A percentile compares a stretch with the other conserved stretches of the same genome.
These are phyloP conservation scores for Phytophthora hibernalis DNA, from an alignment of 352 stramenopile species.

Conservation along the genomic window DNA sequence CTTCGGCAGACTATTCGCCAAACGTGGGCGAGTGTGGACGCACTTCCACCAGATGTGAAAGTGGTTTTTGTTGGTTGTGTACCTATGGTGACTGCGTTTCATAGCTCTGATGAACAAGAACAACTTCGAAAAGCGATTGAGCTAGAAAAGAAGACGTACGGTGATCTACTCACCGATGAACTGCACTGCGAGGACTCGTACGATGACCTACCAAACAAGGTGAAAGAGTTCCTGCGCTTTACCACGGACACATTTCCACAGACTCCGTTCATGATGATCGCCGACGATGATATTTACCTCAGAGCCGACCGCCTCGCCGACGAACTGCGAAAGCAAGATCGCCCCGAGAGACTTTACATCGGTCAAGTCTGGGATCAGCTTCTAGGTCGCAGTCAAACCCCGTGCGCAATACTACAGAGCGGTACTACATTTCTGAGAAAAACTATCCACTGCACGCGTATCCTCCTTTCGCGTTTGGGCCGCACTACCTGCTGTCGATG, in stretches of 20 bases:
- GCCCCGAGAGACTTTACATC: slow-evolving; percentile 12
- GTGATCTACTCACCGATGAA: slow-evolving; percentile 51
- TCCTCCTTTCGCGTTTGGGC: slow-evolving; percentile 51
- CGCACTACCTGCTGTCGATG: slow-evolving; percentile 60
- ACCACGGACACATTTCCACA: slow-evolving; percentile 1
- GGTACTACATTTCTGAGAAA: slow-evolving; percentile 47
- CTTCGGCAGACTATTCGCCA: slow-evolving; percentile 45
- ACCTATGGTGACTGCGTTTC: not conserved
- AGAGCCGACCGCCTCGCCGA: slow-evolving; percentile 24
- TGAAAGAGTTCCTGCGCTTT: slow-evolving; percentile 58
- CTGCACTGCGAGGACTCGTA: slow-evolving; percentile 61
- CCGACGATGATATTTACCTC: slow-evolving; percentile 63
- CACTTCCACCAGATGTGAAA: slow-evolving; percentile 25
- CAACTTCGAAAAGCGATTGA: slow-evolving; percentile 22
- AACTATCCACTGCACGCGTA: slow-evolving; percentile 39
- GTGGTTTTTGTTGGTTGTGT: slow-evolving; percentile 53
- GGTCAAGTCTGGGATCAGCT: slow-evolving; percentile 22
- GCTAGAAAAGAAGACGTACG: slow-evolving; percentile 40
- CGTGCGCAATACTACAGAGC: slow-evolving; percentile 25
- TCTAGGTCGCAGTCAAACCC: slow-evolving; percentile 21
- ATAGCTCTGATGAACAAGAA: not conserved
- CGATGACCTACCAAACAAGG: slow-evolving; percentile 48
- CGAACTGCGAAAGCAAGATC: slow-evolving; percentile 1
- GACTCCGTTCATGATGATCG: slow-evolving; percentile 52
- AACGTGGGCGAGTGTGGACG: slow-evolving; percentile 43